Percentiles rank a stretch among this genome's conserved stretches.
These are phyloP conservation scores for Tolypocladium inflatum DNA, from an alignment of 2,329 filamentous ascomycete genomes.

Conservation along the genomic window DNA sequence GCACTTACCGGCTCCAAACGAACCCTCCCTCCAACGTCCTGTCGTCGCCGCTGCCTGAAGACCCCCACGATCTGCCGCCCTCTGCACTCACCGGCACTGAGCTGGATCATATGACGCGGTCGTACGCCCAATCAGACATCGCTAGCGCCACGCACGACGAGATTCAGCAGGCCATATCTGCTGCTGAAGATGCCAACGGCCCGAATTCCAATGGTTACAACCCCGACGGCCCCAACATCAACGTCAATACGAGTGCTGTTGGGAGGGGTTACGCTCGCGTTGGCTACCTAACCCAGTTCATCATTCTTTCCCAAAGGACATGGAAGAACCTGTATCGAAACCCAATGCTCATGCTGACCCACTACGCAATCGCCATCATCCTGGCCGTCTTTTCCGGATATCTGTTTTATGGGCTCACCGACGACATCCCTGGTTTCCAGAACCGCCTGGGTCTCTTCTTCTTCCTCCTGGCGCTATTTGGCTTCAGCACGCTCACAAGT, in stretches of 20 bases:
- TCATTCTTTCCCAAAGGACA: constrained; percentile 80
- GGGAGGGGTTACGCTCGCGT: constrained; percentile 77
- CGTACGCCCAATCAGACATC: constrained; percentile 71
- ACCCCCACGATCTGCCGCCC: constrained; percentile 54
- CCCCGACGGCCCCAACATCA: constrained; percentile 35
- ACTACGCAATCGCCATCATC: constrained; percentile 94
- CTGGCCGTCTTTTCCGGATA: constrained; percentile 91
- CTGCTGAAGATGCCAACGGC: constrained; percentile 59
- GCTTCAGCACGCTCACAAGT: constrained; percentile 91
- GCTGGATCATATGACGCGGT: constrained; percentile 69
- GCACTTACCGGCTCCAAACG: constrained; percentile 41
- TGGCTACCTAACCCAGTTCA: constrained; percentile 71
- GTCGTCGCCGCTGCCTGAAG: constrained; percentile 57
- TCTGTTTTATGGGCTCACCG: constrained; percentile 90
- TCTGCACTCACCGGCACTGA: constrained; percentile 59
- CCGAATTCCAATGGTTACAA: constrained; percentile 44
- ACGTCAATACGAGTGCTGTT: constrained; percentile 46
- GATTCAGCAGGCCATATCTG: constrained; percentile 59
- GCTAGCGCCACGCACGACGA: constrained; percentile 66
- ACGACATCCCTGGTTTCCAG: constrained; percentile 95
- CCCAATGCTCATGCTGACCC: constrained; percentile 95
- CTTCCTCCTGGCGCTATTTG: constrained; percentile 90
- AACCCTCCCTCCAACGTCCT: constrained; percentile 29
- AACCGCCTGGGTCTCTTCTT: constrained; percentile 96
- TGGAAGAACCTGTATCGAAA: constrained; percentile 98